phyloP scores from a whole-genome alignment of 2,329 filamentous ascomycete genomes.

The Pyrenochaeta sp. region DNA sequence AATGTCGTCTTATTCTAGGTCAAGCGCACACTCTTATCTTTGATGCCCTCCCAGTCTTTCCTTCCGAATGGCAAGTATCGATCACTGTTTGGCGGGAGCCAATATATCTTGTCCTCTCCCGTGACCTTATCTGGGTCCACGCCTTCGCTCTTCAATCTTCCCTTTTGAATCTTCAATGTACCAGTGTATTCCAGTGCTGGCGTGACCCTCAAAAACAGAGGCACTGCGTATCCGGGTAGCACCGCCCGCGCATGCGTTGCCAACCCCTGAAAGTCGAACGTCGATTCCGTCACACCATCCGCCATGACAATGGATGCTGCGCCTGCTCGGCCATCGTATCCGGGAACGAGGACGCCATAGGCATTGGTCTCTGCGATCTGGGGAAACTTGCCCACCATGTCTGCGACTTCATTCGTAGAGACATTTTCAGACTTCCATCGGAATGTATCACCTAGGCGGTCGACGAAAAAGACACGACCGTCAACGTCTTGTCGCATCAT shows the following conservation, averaged over 20 bases:
- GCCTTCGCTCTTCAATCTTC: constrained; percentile 51
- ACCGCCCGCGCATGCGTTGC: constrained; percentile 48
- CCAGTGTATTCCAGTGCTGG: constrained; percentile 53
- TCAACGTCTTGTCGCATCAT: constrained; percentile 46
- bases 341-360: constrained; percentile 54
- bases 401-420: constrained; percentile 55
- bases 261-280: constrained; percentile 44
- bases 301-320: constrained; percentile 52
- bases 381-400: constrained; percentile 50
- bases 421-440: constrained; percentile 57
- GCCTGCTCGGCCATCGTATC: constrained; percentile 55
- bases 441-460: constrained; percentile 50
- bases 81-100: constrained; percentile 46
- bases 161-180: constrained; percentile 57
- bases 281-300: constrained; percentile 37
- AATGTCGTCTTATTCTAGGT: too few relatives aligned
- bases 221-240: constrained; percentile 57
- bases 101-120: constrained; percentile 49
- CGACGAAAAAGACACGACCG: constrained; percentile 48
- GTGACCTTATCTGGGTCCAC: constrained; percentile 53
- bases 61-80: constrained; percentile 49
- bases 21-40: constrained; percentile 34
- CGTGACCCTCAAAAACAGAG: constrained; percentile 53
- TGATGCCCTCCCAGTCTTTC: constrained; percentile 48
- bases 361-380: constrained; percentile 54